phyloP scores from a whole-genome alignment of 1,284 basidiomycete genomes.

The Puccinia hordei region DNA sequence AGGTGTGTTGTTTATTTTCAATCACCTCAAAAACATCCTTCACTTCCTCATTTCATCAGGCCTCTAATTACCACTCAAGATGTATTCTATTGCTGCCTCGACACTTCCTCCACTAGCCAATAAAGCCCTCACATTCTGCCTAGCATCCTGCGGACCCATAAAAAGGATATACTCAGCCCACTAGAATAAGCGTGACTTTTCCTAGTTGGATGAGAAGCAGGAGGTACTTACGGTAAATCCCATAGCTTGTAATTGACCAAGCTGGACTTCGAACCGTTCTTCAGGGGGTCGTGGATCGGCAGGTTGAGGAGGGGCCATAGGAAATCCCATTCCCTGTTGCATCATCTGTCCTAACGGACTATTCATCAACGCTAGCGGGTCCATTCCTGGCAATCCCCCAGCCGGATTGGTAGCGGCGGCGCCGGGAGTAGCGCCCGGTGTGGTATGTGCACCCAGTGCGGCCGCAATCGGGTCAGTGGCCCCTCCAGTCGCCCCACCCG shows the following conservation, averaged over 20 bases:
- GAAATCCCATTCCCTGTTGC: constrained; percentile 52
- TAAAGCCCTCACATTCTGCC: constrained; percentile 83
- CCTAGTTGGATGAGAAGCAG: background rate
- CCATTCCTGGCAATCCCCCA: constrained; percentile 53
- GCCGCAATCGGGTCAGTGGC: constrained; percentile 46
- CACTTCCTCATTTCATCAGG: background rate
- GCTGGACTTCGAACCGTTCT: constrained; percentile 82
- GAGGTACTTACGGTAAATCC: constrained; percentile 61
- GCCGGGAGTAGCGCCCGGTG: constrained; percentile 52
- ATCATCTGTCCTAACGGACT: constrained; percentile 51
- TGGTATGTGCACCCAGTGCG: constrained; percentile 19
- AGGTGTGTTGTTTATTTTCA: no score
- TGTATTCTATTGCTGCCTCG: constrained; percentile 85
- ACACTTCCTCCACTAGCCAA: constrained; percentile 85
- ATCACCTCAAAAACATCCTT: no score
- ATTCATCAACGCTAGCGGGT: constrained; percentile 52
- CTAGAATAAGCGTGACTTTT: background rate
- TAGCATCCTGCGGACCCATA: constrained; percentile 64
- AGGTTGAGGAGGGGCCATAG: constrained; percentile 61
- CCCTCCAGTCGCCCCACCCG: constrained; percentile 48
- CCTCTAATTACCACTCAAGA: constrained; percentile 66
- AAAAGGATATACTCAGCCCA: constrained; percentile 51
- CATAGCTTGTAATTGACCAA: constrained; percentile 58
- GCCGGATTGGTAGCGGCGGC: constrained; percentile 54
- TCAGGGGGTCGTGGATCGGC: constrained; percentile 75